Evolutionary conservation across 2,329 filamentous ascomycete species (phyloP).

Genomic region (Calonectria ilicicola): DNA sequence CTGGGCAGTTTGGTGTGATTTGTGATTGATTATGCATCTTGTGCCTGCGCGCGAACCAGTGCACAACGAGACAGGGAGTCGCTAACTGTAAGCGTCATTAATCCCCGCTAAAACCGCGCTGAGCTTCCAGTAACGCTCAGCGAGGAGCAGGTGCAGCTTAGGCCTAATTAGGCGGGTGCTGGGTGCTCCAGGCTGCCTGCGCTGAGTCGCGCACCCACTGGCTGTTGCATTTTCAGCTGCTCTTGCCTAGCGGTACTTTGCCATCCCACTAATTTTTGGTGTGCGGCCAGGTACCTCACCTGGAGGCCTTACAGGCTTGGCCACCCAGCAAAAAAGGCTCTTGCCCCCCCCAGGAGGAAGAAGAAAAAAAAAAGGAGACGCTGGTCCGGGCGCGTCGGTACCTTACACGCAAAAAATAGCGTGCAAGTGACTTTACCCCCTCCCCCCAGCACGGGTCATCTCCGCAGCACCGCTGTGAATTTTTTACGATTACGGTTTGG

Average conservation of each 20-base stretch:
- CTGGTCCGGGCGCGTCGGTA: conserved; percentile 48
- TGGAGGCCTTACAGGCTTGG: not conserved
- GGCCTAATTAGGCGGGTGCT: conserved; percentile 22
- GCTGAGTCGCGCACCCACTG: conserved; percentile 15
- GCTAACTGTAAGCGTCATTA: conserved; percentile 21
- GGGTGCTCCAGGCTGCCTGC: conserved; percentile 13
- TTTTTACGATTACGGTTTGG: conserved; percentile 25
- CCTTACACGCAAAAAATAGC: conserved; percentile 29
- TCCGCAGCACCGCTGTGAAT: conserved; percentile 28
- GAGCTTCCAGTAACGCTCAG: conserved; percentile 7
- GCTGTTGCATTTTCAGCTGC: not conserved
- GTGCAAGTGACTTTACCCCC: conserved; percentile 42
- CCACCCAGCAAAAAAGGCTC: conserved; percentile 2
- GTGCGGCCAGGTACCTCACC: not conserved
- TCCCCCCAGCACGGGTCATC: conserved; percentile 40
- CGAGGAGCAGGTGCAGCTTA: not conserved
- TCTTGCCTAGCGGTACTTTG: conserved; percentile 2
- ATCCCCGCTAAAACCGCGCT: conserved; percentile 9
- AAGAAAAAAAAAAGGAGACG: conserved; percentile 45
- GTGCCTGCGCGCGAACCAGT: not conserved
- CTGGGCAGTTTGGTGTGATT: not conserved
- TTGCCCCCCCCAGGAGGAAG: not conserved
- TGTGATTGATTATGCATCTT: not conserved
- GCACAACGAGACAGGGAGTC: not conserved
- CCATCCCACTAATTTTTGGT: not conserved